Percentiles rank a stretch among this genome's conserved stretches.
phyloP scores from a whole-genome alignment of 257 asterid genomes.

The Ophiorrhiza pumila region DNA sequence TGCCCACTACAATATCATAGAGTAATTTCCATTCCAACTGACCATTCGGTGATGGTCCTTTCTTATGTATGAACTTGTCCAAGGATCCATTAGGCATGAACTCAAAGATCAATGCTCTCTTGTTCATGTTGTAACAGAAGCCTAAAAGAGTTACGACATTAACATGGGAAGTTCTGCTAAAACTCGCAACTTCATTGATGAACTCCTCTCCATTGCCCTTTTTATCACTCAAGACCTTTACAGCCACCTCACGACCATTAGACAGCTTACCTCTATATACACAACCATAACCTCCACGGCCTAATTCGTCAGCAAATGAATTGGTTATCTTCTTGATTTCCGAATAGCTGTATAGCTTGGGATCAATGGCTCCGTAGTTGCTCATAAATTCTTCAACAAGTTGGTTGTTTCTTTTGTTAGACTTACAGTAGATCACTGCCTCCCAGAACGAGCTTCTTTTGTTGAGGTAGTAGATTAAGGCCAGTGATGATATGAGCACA shows the following conservation, averaged over 20 bases:
- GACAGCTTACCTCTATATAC: constrained; percentile 52
- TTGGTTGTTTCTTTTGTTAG: constrained; percentile 12
- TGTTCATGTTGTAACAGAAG: constrained; percentile 34
- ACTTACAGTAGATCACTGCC: not conserved
- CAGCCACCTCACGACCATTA: constrained; percentile 46
- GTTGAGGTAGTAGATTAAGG: constrained; percentile 19
- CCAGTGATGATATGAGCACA: constrained; percentile 14
- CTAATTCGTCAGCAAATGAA: constrained; percentile 39
- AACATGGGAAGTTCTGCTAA: constrained; percentile 57
- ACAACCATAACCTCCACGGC: constrained; percentile 49
- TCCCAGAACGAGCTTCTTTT: constrained; percentile 5
- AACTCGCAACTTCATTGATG: constrained; percentile 58
- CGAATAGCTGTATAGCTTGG: constrained; percentile 35
- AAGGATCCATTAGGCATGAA: constrained; percentile 60
- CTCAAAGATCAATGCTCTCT: constrained; percentile 48
- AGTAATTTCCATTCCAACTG: constrained; percentile 39
- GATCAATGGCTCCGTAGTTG: constrained; percentile 42
- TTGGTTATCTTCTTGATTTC: constrained; percentile 46
- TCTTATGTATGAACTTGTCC: constrained; percentile 46
- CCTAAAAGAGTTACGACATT: constrained; percentile 61
- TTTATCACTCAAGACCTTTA: constrained; percentile 39
- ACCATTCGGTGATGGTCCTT: constrained; percentile 9
- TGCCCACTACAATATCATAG: constrained; percentile 47
- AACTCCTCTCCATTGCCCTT: constrained; percentile 41
- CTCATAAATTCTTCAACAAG: constrained; percentile 34